Evolutionary conservation across 2,329 filamentous ascomycete genomes (phyloP).

Genomic region (Cercospora brassicicola): DNA sequence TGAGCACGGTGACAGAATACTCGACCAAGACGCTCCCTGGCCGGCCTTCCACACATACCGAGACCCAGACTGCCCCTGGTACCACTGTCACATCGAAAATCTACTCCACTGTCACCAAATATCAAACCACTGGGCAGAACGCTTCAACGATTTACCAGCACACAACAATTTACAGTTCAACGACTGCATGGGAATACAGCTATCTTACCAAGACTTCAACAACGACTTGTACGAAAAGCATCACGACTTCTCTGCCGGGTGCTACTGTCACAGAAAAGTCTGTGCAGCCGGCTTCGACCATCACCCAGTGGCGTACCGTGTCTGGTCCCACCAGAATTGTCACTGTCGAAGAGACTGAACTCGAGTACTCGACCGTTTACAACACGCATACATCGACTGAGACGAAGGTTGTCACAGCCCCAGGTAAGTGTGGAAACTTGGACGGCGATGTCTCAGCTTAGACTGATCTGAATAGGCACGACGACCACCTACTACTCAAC

Average conservation of each 20-base stretch:
- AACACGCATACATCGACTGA: conserved; percentile 2
- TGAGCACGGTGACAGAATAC: not conserved
- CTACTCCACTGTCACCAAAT: not conserved
- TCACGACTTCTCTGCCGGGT: not conserved
- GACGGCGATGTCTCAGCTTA: not conserved
- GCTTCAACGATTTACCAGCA: not conserved
- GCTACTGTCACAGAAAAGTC: not conserved
- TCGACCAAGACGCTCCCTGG: not conserved
- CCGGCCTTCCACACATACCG: not conserved
- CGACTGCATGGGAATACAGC: conserved; percentile 1
- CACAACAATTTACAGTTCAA: not conserved
- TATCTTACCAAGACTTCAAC: not conserved
- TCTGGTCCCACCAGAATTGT: conserved; percentile 9
- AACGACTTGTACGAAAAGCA: not conserved
- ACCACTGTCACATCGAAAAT: not conserved
- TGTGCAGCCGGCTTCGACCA: not conserved
- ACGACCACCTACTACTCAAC: not conserved
- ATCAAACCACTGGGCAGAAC: not conserved
- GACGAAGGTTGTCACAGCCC: conserved; percentile 1
- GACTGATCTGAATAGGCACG: not conserved
- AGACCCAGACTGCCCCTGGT: not conserved
- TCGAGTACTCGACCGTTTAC: conserved; percentile 8
- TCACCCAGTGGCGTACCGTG: conserved; percentile 5
- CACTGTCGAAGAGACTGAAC: conserved; percentile 8
- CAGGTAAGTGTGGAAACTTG: not conserved